Evolutionary conservation across 371 early-diverging fungal genomes (phyloP).

Genomic region (Rhizomucor miehei): DNA sequence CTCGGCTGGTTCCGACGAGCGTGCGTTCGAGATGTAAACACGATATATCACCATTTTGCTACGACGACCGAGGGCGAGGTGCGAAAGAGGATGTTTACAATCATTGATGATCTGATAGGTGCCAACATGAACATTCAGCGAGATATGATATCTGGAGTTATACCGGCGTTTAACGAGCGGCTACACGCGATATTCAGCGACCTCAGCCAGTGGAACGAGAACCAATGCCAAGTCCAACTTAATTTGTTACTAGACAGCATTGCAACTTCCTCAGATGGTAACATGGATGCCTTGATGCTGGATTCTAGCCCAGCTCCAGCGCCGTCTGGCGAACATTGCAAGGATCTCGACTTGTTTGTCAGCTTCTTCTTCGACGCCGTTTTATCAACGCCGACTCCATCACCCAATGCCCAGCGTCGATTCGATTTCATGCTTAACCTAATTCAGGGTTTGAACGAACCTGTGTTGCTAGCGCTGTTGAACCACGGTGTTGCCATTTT

Average conservation of each 20-base stretch:
- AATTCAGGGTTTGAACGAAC: conserved; percentile 40
- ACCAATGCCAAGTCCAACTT: conserved; percentile 57
- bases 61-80: conserved; percentile 33
- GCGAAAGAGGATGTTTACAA: conserved; percentile 40
- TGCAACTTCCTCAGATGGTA: conserved; percentile 13
- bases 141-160: conserved; percentile 1
- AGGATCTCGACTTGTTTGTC: conserved; percentile 50
- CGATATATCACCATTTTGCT: conserved; percentile 46
- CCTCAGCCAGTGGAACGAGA: conserved; percentile 61
- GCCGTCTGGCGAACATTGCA: conserved; percentile 12
- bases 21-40: conserved; percentile 42
- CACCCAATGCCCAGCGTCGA: conserved; percentile 30
- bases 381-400: conserved; percentile 37
- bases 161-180: conserved; percentile 30
- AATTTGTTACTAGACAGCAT: conserved; percentile 56
- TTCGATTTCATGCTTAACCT: conserved; percentile 39
- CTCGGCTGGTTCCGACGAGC: conserved; percentile 45
- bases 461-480: conserved; percentile 32
- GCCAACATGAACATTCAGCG: conserved; percentile 19
- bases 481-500: conserved; percentile 36
- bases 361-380: conserved; percentile 54
- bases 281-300: conserved; percentile 11
- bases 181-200: conserved; percentile 49
- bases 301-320: conserved; percentile 14
- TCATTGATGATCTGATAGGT: conserved; percentile 43